These are phyloP conservation scores for Venturia oleaginea DNA, from an alignment of 2,329 filamentous ascomycete genomes.

Conservation along the genomic window DNA sequence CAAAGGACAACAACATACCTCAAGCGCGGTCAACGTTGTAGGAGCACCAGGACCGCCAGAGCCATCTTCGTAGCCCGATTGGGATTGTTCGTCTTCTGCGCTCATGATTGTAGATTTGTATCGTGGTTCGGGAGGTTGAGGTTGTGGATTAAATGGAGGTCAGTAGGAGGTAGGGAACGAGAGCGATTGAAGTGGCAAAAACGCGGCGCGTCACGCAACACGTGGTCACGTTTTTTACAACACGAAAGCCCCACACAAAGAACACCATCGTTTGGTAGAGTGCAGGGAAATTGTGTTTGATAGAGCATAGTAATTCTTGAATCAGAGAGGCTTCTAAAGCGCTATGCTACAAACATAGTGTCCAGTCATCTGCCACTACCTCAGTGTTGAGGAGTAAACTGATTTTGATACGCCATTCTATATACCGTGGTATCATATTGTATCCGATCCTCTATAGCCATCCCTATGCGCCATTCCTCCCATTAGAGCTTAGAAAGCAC, in stretches of 20 bases:
- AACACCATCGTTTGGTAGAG: not conserved
- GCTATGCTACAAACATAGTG: not conserved
- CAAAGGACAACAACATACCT: constrained; percentile 48
- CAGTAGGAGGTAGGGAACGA: not conserved
- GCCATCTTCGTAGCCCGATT: constrained; percentile 22
- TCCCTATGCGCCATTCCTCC: not conserved
- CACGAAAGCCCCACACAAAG: not conserved
- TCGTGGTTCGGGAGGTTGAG: not conserved
- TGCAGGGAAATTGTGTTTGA: not conserved
- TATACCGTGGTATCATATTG: constrained; percentile 6
- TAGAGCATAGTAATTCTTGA: not conserved
- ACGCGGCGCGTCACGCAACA: not conserved
- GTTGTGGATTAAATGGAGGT: not conserved
- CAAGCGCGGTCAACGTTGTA: constrained; percentile 73
- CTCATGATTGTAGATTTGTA: not conserved
- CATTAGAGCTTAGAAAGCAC: constrained; percentile 27
- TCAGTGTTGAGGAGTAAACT: not conserved
- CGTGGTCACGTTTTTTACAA: no score
- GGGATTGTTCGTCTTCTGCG: constrained; percentile 11
- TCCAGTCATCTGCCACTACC: not conserved
- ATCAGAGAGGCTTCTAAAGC: not conserved
- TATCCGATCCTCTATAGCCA: not conserved
- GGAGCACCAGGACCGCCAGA: constrained; percentile 84
- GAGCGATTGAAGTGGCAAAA: not conserved
- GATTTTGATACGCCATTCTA: not conserved